Conservation (phyloP, 2,329 filamentous ascomycete species). For the Fusarium hostae region DNA sequence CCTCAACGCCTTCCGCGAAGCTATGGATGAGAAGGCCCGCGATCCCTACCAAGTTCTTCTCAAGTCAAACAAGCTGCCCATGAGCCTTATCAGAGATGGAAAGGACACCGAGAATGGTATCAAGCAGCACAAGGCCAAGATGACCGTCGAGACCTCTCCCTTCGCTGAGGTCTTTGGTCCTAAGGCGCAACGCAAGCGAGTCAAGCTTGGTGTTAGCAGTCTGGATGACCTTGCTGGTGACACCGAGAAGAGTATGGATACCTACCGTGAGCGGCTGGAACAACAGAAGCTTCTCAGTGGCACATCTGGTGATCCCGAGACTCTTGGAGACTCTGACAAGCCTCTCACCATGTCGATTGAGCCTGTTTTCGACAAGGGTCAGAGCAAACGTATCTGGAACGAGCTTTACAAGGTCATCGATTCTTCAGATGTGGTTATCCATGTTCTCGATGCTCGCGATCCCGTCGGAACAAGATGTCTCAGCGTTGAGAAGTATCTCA, state of each 20-base stretch:
- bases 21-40: slow-evolving; percentile 87
- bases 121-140: slow-evolving; percentile 94
- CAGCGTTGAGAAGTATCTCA: slow-evolving; percentile 84
- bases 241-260: slow-evolving; percentile 82
- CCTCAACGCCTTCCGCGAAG: slow-evolving; percentile 85
- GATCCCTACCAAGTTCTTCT: slow-evolving; percentile 96
- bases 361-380: slow-evolving; percentile 92
- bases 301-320: slow-evolving; percentile 66
- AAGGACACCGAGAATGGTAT: slow-evolving; percentile 78
- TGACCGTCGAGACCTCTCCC: slow-evolving; percentile 86
- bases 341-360: slow-evolving; percentile 73
- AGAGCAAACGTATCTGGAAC: slow-evolving; percentile 97
- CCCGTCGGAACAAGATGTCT: slow-evolving; percentile 90
- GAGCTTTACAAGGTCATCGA: slow-evolving; percentile 96
- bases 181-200: slow-evolving; percentile 91
- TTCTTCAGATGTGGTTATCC: slow-evolving; percentile 95
- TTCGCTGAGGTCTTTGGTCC: slow-evolving; percentile 93
- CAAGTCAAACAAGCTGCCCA: slow-evolving; percentile 96
- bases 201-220: slow-evolving; percentile 87
- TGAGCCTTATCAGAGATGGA: slow-evolving; percentile 88
- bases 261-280: slow-evolving; percentile 82
- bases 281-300: slow-evolving; percentile 82
- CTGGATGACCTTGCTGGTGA: slow-evolving; percentile 84
- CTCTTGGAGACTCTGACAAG: slow-evolving; percentile 57
- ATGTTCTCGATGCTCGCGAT: slow-evolving; percentile 90